Percentiles rank a stretch among this genome's conserved stretches.
Evolutionary conservation across 1,284 basidiomycete species (phyloP).

Genomic region (Ustilago tritici): DNA sequence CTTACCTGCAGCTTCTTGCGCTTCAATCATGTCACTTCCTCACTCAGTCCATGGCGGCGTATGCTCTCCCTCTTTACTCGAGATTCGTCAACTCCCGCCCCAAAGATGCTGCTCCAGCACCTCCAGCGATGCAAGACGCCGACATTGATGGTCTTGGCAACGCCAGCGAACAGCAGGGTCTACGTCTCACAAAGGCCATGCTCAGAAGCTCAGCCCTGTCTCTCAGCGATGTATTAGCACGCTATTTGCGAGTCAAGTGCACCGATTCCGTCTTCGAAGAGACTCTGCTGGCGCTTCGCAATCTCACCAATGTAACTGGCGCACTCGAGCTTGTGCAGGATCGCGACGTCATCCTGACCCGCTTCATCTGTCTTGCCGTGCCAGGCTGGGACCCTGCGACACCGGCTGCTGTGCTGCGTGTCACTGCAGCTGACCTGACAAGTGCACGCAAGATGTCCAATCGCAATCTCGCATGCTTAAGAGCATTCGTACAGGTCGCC

Average conservation of each 20-base stretch:
- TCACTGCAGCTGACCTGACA: constrained; percentile 10
- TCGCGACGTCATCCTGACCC: constrained; percentile 90
- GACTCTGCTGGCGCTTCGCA: constrained; percentile 82
- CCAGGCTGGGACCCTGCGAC: constrained; percentile 37
- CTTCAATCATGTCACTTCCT: constrained; percentile 88
- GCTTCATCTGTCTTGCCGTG: constrained; percentile 86
- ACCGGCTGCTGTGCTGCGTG: constrained; percentile 8
- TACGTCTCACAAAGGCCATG: constrained; percentile 79
- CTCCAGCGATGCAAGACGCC: constrained; percentile 73
- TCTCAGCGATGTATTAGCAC: constrained; percentile 86
- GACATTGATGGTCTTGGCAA: constrained; percentile 44
- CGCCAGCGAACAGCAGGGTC: constrained; percentile 69
- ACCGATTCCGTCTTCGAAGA: constrained; percentile 89
- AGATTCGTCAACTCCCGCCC: constrained; percentile 71
- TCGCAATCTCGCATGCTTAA: constrained; percentile 89
- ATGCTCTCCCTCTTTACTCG: constrained; percentile 78
- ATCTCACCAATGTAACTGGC: constrained; percentile 88
- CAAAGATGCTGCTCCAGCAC: constrained; percentile 62
- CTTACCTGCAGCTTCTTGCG: constrained; percentile 90
- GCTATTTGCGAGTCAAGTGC: constrained; percentile 87
- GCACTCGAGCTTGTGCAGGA: constrained; percentile 85
- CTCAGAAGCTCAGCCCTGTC: constrained; percentile 89
- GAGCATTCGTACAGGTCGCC: constrained; percentile 82
- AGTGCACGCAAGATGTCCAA: constrained; percentile 77
- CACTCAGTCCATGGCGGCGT: constrained; percentile 85